Percentiles rank a stretch among this genome's conserved stretches.
These are phyloP conservation scores for Trichoderma semiorbis DNA, from an alignment of 2,329 filamentous ascomycete species.

Conservation along the genomic window DNA sequence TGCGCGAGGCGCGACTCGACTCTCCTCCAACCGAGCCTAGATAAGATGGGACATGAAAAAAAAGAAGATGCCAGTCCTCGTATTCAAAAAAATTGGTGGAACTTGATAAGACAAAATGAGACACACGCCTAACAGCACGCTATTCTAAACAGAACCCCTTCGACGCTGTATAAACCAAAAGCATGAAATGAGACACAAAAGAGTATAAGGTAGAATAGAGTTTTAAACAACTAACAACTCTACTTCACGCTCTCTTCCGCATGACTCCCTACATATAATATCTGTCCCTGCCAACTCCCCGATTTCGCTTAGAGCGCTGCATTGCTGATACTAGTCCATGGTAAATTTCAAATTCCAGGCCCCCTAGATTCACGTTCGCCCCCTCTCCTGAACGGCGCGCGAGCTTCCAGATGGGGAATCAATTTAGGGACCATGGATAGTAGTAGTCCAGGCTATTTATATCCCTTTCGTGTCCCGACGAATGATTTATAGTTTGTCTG, in stretches of 20 bases:
- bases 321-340: background rate
- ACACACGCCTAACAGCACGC: background rate
- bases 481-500: background rate
- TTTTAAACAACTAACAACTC: background rate
- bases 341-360: background rate
- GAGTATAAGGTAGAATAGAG: background rate
- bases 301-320: background rate
- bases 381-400: background rate
- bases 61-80: background rate
- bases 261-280: background rate
- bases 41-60: background rate
- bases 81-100: background rate
- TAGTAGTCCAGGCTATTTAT: background rate
- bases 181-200: background rate
- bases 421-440: background rate
- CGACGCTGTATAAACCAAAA: background rate
- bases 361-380: background rate
- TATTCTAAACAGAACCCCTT: background rate
- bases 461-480: background rate
- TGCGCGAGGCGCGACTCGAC: background rate
- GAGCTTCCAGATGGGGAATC: constrained; percentile 6
- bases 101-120: background rate
- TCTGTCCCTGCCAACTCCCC: background rate
- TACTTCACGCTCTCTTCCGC: background rate
- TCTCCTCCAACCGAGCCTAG: background rate